phyloP scores from a whole-genome alignment of 2,329 filamentous ascomycete species.

The Botrytis medusae region DNA sequence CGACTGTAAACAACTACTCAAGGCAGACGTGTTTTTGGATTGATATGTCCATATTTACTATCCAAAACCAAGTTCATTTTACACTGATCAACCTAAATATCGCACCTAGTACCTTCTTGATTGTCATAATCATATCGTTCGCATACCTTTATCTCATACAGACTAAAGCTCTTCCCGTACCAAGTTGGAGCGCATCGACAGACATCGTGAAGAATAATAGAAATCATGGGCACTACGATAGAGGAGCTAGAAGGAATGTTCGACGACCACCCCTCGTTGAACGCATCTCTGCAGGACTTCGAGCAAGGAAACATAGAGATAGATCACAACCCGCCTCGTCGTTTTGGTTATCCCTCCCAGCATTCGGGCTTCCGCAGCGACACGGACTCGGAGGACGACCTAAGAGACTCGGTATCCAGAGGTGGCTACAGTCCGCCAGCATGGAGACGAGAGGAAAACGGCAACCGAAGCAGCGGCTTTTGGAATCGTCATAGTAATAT shows the following conservation, averaged over 20 bases:
- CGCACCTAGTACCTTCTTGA: slow-evolving; percentile 36
- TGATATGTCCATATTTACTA: slow-evolving; percentile 38
- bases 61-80: slow-evolving; percentile 40
- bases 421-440: slow-evolving; percentile 66
- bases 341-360: slow-evolving; percentile 55
- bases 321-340: slow-evolving; percentile 40
- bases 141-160: slow-evolving; percentile 38
- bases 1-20: slow-evolving; percentile 14
- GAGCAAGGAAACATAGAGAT: slow-evolving; percentile 49
- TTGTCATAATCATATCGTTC: slow-evolving; percentile 33
- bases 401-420: slow-evolving; percentile 46
- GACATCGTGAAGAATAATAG: slow-evolving; percentile 15
- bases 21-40: neutral
- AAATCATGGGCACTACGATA: slow-evolving; percentile 41
- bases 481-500: slow-evolving; percentile 51
- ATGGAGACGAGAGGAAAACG: slow-evolving; percentile 52
- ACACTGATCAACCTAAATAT: slow-evolving; percentile 38
- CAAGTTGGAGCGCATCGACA: slow-evolving; percentile 16
- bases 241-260: slow-evolving; percentile 50
- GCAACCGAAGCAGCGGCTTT: slow-evolving; percentile 46
- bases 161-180: slow-evolving; percentile 31
- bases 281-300: slow-evolving; percentile 62
- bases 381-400: slow-evolving; percentile 40
- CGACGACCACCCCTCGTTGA: slow-evolving; percentile 59
- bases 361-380: slow-evolving; percentile 63